Conservation (phyloP, 768 basidiomycete genomes). For the Rhizopogon rudus region DNA sequence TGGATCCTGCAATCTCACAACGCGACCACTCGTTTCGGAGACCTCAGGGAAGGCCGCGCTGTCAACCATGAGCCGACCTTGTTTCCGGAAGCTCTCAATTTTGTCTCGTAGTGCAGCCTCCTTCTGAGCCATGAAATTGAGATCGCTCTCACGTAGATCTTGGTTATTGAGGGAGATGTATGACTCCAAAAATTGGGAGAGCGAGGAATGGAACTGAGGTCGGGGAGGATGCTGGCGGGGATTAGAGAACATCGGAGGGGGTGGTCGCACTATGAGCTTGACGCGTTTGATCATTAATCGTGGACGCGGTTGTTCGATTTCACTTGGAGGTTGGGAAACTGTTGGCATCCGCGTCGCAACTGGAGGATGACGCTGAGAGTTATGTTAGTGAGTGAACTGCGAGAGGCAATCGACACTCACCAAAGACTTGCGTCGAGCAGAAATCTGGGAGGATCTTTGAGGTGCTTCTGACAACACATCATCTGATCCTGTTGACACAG, state of each 20-base stretch:
- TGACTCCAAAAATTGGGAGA: constrained; percentile 55
- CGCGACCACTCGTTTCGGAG: not conserved
- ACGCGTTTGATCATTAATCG: constrained; percentile 49
- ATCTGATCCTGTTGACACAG: not conserved
- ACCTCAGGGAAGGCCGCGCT: constrained; percentile 20
- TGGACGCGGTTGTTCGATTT: not conserved
- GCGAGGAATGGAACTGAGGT: constrained; percentile 46
- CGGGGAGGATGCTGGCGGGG: constrained; percentile 61
- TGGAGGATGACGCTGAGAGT: not conserved
- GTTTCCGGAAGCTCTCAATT: constrained; percentile 37
- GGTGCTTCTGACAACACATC: not conserved
- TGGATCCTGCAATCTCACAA: constrained; percentile 13
- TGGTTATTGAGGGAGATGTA: constrained; percentile 52
- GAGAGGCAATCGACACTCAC: not conserved
- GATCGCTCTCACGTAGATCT: constrained; percentile 36
- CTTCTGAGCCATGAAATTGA: constrained; percentile 33
- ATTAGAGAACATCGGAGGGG: constrained; percentile 55
- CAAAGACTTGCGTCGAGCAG: not conserved
- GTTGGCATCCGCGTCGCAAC: not conserved
- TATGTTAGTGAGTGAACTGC: not conserved
- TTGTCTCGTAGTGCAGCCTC: constrained; percentile 42
- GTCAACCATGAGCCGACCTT: constrained; percentile 42
- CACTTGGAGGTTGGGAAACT: not conserved
- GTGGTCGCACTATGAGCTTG: constrained; percentile 59
- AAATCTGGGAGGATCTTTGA: not conserved